Conservation (phyloP, 164 flowering plant species). For the Chloranthus sessilifolius region DNA sequence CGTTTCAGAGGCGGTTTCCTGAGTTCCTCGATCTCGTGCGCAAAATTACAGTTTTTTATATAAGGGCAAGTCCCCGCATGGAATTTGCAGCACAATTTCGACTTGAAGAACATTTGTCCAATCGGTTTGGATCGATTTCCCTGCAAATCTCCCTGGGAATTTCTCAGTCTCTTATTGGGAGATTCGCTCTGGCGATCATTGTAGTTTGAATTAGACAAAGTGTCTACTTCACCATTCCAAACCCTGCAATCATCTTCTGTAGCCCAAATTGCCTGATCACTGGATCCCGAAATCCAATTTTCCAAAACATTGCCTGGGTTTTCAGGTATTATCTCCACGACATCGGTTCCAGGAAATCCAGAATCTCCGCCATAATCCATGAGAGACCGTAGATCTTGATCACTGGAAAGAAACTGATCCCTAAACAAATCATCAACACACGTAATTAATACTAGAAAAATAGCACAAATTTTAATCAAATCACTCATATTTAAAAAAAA, state of each 20-base stretch:
- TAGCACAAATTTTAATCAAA: not conserved
- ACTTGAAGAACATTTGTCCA: slow-evolving; percentile 93
- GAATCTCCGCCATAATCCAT: slow-evolving; percentile 49
- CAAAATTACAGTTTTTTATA: slow-evolving; percentile 84
- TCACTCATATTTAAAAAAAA: not conserved
- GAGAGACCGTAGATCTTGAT: no score
- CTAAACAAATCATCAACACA: no score
- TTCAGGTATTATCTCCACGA: no score
- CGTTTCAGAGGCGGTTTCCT: slow-evolving; percentile 86
- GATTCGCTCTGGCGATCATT: slow-evolving; percentile 50
- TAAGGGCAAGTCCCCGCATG: no score
- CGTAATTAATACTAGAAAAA: not conserved
- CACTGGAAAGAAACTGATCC: no score
- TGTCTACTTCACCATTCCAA: slow-evolving; percentile 51
- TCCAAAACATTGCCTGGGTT: no score
- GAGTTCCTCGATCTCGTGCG: slow-evolving; percentile 82
- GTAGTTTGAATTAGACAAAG: slow-evolving; percentile 29
- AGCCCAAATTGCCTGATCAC: slow-evolving; percentile 48
- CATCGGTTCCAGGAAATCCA: slow-evolving; percentile 37
- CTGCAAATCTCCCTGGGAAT: slow-evolving; percentile 36
- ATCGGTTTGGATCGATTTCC: slow-evolving; percentile 55
- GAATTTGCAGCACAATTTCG: slow-evolving; percentile 87
- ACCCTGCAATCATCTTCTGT: slow-evolving; percentile 71
- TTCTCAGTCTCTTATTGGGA: no score
- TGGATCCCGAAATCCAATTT: slow-evolving; percentile 33